phyloP scores from a whole-genome alignment of 2,329 filamentous ascomycete species.

The Cryphonectria naterciae region DNA sequence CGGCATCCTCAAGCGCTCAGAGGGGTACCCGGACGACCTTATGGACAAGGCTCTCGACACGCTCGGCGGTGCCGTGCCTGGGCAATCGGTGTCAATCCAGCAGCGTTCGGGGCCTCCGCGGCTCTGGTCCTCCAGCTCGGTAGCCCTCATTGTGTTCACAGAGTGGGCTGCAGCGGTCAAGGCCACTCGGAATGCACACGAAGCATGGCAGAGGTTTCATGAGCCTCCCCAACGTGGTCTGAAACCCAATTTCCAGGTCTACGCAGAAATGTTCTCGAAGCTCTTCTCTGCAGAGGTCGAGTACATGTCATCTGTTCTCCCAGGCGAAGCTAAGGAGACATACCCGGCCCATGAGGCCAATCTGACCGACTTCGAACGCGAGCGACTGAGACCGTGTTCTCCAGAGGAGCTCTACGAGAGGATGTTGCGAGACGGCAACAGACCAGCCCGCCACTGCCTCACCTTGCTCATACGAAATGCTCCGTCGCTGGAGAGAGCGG shows the following conservation, averaged over 20 bases:
- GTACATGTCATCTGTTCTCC: conserved; percentile 41
- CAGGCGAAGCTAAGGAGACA: conserved; percentile 64
- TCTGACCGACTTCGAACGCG: conserved; percentile 67
- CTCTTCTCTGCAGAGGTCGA: conserved; percentile 45
- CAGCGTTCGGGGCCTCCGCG: conserved; percentile 46
- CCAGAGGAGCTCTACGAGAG: conserved; percentile 60
- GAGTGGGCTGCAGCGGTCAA: conserved; percentile 61
- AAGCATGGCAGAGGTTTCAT: conserved; percentile 61
- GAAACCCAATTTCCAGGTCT: conserved; percentile 50
- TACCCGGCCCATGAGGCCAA: conserved; percentile 59
- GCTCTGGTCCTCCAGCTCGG: conserved; percentile 35
- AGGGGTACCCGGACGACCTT: conserved; percentile 54
- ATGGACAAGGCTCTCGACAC: conserved; percentile 55
- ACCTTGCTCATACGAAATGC: conserved; percentile 60
- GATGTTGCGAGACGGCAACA: conserved; percentile 57
- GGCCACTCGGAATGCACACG: conserved; percentile 63
- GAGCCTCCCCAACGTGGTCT: conserved; percentile 40
- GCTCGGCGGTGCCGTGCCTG: conserved; percentile 55
- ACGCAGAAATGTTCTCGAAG: conserved; percentile 65
- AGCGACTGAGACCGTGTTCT: conserved; percentile 63
- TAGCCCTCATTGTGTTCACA: conserved; percentile 42
- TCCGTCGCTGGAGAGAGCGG: conserved; percentile 48
- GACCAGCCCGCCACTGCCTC: conserved; percentile 55
- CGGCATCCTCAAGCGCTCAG: conserved; percentile 57
- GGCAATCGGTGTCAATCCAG: conserved; percentile 62